Evolutionary conservation across 768 basidiomycete genomes (phyloP).

Genomic region (Hypholoma fasciculare): DNA sequence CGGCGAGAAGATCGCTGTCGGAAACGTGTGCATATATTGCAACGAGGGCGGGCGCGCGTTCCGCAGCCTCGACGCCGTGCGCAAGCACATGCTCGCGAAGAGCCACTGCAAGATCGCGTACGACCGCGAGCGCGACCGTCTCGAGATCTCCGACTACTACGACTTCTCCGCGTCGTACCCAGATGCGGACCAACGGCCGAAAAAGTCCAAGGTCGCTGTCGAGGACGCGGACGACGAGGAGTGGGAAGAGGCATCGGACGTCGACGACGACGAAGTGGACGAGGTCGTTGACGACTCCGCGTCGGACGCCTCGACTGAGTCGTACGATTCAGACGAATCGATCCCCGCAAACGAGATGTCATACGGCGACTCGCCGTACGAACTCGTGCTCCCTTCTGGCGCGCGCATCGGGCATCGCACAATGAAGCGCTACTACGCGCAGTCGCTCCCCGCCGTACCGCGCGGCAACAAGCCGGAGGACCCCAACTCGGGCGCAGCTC

Average conservation of each 20-base stretch:
- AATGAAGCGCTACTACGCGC: constrained; percentile 83
- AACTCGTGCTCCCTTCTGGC: constrained; percentile 93
- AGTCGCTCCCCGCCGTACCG: constrained; percentile 60
- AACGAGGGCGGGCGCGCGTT: constrained; percentile 82
- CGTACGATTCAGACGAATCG: constrained; percentile 24
- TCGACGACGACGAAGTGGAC: constrained; percentile 44
- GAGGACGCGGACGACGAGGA: constrained; percentile 45
- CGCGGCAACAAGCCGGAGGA: constrained; percentile 49
- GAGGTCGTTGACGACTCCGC: constrained; percentile 32
- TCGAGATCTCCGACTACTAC: constrained; percentile 92
- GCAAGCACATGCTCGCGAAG: constrained; percentile 97
- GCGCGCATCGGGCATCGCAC: constrained; percentile 90
- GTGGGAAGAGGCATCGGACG: constrained; percentile 44
- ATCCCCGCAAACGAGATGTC: constrained; percentile 57
- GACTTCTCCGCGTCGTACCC: constrained; percentile 88
- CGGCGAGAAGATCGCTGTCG: constrained; percentile 92
- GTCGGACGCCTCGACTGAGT: constrained; percentile 17
- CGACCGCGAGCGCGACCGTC: constrained; percentile 73
- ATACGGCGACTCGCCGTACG: constrained; percentile 79
- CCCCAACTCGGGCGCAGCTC: constrained; percentile 70
- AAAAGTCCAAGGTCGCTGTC: constrained; percentile 35
- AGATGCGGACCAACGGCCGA: constrained; percentile 30
- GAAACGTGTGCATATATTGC: constrained; percentile 92
- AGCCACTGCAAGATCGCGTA: constrained; percentile 96
- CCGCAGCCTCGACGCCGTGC: constrained; percentile 80